Evolutionary conservation across 352 stramenopile genomes (phyloP).

Genomic region (Aphanomyces astaci): DNA sequence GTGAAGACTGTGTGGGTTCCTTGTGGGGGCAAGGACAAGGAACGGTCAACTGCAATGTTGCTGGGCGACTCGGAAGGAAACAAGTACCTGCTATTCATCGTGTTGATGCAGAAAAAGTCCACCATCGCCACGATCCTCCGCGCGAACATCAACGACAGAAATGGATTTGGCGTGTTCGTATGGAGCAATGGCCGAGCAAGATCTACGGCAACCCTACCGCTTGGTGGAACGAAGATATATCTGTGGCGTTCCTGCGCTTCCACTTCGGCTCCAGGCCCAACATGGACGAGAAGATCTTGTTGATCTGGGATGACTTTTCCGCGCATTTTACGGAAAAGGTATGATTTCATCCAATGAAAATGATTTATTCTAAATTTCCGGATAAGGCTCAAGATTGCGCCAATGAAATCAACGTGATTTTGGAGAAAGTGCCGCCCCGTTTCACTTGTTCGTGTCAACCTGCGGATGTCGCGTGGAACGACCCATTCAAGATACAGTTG

Average conservation of each 20-base stretch:
- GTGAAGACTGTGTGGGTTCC: constrained; percentile 30
- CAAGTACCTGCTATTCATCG: constrained; percentile 24
- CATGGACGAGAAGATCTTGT: constrained; percentile 23
- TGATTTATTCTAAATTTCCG: constrained; percentile 21
- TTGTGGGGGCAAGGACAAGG: constrained; percentile 26
- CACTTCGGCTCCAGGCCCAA: constrained; percentile 27
- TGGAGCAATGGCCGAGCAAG: constrained; percentile 19
- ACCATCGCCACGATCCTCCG: constrained; percentile 8
- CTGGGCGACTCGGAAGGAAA: constrained; percentile 24
- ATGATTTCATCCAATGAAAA: not conserved
- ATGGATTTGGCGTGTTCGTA: constrained; percentile 27
- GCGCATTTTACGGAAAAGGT: constrained; percentile 21
- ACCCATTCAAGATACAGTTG: constrained; percentile 24
- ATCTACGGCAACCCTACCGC: constrained; percentile 28
- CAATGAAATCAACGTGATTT: constrained; percentile 21
- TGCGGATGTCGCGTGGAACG: constrained; percentile 29
- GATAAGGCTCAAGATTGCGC: constrained; percentile 24
- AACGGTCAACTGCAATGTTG: constrained; percentile 27
- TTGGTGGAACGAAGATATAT: constrained; percentile 30
- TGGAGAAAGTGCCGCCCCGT: constrained; percentile 25
- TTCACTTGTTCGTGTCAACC: constrained; percentile 26
- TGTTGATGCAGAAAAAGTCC: constrained; percentile 23
- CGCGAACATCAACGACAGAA: constrained; percentile 19
- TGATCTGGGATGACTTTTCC: too few species aligned
- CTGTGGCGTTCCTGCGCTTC: constrained; percentile 27